Evolutionary conservation across 345 rosid genomes (phyloP).

Genomic region (Ailanthus altissimus): DNA sequence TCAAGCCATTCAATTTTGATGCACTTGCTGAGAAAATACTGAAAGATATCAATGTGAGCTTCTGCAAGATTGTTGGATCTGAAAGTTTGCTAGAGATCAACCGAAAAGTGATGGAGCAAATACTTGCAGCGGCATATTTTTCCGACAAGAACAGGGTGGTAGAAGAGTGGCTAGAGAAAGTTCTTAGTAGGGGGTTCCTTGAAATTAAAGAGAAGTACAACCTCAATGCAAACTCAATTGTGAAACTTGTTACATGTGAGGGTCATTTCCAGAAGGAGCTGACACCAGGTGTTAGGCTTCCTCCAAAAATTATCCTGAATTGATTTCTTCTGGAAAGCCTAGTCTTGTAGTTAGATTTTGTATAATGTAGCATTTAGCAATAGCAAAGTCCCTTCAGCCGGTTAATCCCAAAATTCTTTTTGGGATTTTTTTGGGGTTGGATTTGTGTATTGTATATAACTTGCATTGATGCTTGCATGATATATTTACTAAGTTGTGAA

Average conservation of each 20-base stretch:
- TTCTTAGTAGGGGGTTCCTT: conserved; percentile 42
- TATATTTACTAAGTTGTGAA: neutral
- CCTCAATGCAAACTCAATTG: conserved; percentile 35
- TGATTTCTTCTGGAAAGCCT: conserved; percentile 19
- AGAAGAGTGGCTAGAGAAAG: conserved; percentile 50
- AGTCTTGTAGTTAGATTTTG: conserved; percentile 24
- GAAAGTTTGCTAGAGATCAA: conserved; percentile 50
- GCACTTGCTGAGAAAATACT: conserved; percentile 44
- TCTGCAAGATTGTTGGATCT: conserved; percentile 32
- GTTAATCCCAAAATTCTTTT: conserved; percentile 24
- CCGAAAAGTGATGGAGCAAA: conserved; percentile 54
- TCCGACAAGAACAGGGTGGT: conserved; percentile 36
- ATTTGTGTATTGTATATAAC: conserved; percentile 23
- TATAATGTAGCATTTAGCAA: conserved; percentile 26
- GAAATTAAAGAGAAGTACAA: conserved; percentile 42
- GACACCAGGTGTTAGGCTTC: conserved; percentile 31
- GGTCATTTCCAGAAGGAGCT: conserved; percentile 19
- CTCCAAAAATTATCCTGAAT: conserved; percentile 30
- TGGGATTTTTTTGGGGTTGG: conserved; percentile 27
- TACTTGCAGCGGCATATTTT: conserved; percentile 47
- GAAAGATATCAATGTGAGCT: conserved; percentile 34
- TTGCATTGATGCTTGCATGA: conserved; percentile 14
- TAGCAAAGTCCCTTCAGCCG: conserved; percentile 20
- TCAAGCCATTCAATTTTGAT: conserved; percentile 64
- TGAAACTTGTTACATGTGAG: conserved; percentile 42